Conservation (phyloP, 768 basidiomycete species). For the Rhizopogon roseolus region DNA sequence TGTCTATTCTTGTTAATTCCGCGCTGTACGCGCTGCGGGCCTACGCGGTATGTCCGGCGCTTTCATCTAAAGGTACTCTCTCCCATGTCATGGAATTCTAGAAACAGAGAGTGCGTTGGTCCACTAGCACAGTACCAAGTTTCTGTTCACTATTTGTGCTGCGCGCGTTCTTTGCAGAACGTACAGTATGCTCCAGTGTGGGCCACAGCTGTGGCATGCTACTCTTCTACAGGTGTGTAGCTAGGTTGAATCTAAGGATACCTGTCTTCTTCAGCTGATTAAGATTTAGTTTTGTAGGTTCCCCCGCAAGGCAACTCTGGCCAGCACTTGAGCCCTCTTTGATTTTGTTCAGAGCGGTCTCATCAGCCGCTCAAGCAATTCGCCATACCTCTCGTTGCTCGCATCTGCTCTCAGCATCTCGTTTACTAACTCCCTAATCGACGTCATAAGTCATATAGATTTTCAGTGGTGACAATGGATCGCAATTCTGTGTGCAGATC, state of each 20-base stretch:
- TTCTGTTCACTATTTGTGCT: conserved; percentile 15
- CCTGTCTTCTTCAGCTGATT: neutral
- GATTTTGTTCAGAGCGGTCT: conserved; percentile 9
- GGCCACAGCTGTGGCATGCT: conserved; percentile 25
- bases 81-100: conserved; percentile 11
- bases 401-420: conserved; percentile 17
- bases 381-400: conserved; percentile 9
- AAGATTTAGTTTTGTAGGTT: conserved; percentile 21
- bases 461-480: neutral
- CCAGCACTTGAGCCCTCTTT: neutral
- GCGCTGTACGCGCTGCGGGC: conserved; percentile 11
- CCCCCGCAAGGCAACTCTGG: conserved; percentile 14
- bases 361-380: conserved; percentile 3
- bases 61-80: neutral
- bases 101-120: conserved; percentile 13
- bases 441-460: conserved; percentile 14
- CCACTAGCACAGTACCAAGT: conserved; percentile 15
- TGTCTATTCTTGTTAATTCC: conserved; percentile 11
- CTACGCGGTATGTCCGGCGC: conserved; percentile 14
- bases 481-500: conserved; percentile 8
- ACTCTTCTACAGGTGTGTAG: conserved; percentile 27
- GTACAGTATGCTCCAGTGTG: conserved; percentile 16
- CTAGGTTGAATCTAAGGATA: conserved; percentile 2
- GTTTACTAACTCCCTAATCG: conserved; percentile 14
- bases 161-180: conserved; percentile 14